Percentiles rank a stretch among this genome's conserved stretches.
Evolutionary conservation across 106 monocot species (phyloP).

Genomic region (Vanilla planifolia): DNA sequence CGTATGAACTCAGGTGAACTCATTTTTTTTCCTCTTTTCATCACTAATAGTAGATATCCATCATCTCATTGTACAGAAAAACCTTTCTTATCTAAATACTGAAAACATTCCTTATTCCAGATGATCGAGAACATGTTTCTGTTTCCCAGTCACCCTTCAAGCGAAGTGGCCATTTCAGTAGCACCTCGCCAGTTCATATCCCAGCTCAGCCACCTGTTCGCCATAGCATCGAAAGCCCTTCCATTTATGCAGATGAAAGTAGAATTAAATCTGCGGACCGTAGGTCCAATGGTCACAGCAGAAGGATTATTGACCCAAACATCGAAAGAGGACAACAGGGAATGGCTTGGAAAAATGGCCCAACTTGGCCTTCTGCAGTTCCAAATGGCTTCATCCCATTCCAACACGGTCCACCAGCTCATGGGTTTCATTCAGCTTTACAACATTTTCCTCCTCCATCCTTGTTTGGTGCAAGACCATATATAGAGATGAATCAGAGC

Average conservation of each 20-base stretch:
- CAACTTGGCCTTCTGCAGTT: conserved; percentile 54
- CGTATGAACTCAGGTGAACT: conserved; percentile 24
- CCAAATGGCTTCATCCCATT: conserved; percentile 75
- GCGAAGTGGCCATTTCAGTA: conserved; percentile 23
- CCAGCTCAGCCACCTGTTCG: conserved; percentile 30
- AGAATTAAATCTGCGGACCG: conserved; percentile 37
- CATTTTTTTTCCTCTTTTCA: not conserved
- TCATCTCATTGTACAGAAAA: too few species aligned
- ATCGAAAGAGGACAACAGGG: conserved; percentile 44
- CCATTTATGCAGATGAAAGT: conserved; percentile 52
- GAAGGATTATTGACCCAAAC: conserved; percentile 23
- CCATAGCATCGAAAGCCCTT: conserved; percentile 28
- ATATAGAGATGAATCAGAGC: conserved; percentile 49
- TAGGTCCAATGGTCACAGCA: conserved; percentile 34
- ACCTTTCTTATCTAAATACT: conserved; percentile 2
- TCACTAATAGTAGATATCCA: not conserved
- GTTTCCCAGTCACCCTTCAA: conserved; percentile 28
- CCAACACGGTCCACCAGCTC: conserved; percentile 54
- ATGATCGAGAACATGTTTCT: conserved; percentile 13
- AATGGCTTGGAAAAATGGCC: conserved; percentile 51
- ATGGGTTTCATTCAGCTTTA: conserved; percentile 54
- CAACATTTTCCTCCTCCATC: conserved; percentile 60
- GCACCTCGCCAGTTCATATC: conserved; percentile 28
- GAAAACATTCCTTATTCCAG: conserved; percentile 17
- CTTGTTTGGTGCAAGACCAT: conserved; percentile 61